Evolutionary conservation across 2,329 filamentous ascomycete species (phyloP).

Genomic region (Calonectria honghensis): DNA sequence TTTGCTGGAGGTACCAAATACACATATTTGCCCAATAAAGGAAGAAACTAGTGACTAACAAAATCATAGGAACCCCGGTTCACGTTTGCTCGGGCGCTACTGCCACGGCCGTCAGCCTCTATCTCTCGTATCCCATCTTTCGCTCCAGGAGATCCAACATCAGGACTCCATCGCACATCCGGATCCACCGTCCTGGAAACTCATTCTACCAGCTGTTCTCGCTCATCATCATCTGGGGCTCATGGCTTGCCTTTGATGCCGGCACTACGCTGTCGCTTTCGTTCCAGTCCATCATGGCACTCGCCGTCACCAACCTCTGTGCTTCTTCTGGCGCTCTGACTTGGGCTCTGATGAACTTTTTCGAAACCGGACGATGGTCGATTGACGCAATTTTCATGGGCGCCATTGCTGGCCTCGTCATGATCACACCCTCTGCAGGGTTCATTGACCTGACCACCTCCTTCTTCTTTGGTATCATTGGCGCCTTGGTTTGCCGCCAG

Average conservation of each 20-base stretch:
- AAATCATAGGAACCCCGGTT: slow-evolving; percentile 41
- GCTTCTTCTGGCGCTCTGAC: slow-evolving; percentile 41
- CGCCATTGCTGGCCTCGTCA: slow-evolving; percentile 70
- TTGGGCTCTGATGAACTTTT: slow-evolving; percentile 42
- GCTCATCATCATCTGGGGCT: slow-evolving; percentile 47
- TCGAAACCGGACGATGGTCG: slow-evolving; percentile 61
- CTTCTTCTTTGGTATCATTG: slow-evolving; percentile 68
- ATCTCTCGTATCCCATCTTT: slow-evolving; percentile 45
- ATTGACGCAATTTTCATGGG: slow-evolving; percentile 71
- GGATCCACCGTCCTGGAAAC: slow-evolving; percentile 43
- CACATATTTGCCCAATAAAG: background rate
- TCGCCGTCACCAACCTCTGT: slow-evolving; percentile 44
- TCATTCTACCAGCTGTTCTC: slow-evolving; percentile 44
- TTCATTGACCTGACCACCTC: slow-evolving; percentile 69
- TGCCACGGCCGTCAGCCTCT: slow-evolving; percentile 43
- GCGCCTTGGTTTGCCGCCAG: slow-evolving; percentile 69
- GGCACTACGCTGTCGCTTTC: slow-evolving; percentile 44
- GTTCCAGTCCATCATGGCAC: slow-evolving; percentile 47
- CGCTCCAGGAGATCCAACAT: slow-evolving; percentile 37
- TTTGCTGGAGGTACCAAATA: slow-evolving; percentile 42
- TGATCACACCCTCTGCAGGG: slow-evolving; percentile 69
- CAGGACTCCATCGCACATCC: slow-evolving; percentile 42
- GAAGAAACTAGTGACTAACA: background rate
- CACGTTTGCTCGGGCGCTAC: slow-evolving; percentile 45
- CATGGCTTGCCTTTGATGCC: slow-evolving; percentile 45